Conservation (phyloP, 176 grass and related monocot genomes). For the Rhipidocladum racemiflorum region DNA sequence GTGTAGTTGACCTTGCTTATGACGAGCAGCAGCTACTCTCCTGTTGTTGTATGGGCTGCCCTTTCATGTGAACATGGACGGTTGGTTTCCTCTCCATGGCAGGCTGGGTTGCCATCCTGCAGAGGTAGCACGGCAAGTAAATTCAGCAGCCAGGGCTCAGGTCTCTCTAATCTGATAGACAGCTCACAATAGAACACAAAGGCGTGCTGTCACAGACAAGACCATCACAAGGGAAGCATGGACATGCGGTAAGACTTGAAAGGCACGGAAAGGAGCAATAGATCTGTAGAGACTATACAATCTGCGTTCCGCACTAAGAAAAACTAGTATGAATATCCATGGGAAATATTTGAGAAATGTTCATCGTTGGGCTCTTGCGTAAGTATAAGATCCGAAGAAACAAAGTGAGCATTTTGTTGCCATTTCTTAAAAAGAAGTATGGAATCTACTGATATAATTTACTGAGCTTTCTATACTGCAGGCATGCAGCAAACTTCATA, state of each 20-base stretch:
- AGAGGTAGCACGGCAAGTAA: conserved; percentile 15
- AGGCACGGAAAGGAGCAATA: conserved; percentile 5
- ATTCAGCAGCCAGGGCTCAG: neutral
- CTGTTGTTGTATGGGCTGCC: conserved; percentile 73
- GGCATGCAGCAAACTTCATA: neutral
- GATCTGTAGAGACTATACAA: neutral
- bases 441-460: neutral
- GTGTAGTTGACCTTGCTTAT: neutral
- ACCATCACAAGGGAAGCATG: neutral
- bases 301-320: neutral
- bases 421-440: neutral
- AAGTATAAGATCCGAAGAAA: neutral
- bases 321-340: neutral
- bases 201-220: neutral
- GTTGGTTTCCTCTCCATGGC: conserved; percentile 50
- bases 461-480: neutral
- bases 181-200: neutral
- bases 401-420: neutral
- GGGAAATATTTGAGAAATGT: neutral
- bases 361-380: neutral
- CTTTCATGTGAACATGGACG: conserved; percentile 65
- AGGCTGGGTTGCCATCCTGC: conserved; percentile 72
- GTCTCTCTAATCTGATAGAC: neutral
- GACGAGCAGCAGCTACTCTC: conserved; percentile 79
- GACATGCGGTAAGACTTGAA: neutral